Evolutionary conservation across 768 basidiomycete species (phyloP).

Genomic region (Nevesoporus exiguus): DNA sequence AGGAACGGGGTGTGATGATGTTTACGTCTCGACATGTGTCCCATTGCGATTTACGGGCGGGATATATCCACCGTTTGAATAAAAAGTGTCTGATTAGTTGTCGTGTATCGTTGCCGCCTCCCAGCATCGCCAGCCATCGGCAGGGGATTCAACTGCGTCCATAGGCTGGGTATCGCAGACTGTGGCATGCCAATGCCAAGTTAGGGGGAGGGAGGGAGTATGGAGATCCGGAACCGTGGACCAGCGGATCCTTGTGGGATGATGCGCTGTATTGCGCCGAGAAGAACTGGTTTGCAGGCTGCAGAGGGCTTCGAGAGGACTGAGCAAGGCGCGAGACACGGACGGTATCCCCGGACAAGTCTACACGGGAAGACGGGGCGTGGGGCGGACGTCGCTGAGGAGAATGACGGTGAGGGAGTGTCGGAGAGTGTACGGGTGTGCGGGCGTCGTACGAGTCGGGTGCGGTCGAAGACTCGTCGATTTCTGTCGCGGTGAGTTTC

Average conservation of each 20-base stretch:
- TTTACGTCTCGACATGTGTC: constrained; percentile 13
- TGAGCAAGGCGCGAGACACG: constrained; percentile 31
- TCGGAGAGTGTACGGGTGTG: constrained; percentile 10
- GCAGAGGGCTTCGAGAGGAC: constrained; percentile 22
- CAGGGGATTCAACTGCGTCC: constrained; percentile 5
- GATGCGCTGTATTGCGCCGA: constrained; percentile 1
- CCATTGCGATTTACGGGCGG: constrained; percentile 13
- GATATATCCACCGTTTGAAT: constrained; percentile 16
- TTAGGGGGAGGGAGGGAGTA: constrained; percentile 7
- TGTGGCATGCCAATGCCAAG: constrained; percentile 12
- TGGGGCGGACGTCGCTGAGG: constrained; percentile 17
- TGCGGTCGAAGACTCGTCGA: constrained; percentile 12
- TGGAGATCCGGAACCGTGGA: constrained; percentile 3
- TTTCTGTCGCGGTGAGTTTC: constrained; percentile 20
- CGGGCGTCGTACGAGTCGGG: constrained; percentile 8
- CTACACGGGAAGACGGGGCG: constrained; percentile 36
- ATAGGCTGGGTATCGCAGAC: constrained; percentile 9
- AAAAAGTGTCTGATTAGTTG: constrained; percentile 15
- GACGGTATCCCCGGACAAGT: constrained; percentile 39
- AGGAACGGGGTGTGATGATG: not conserved
- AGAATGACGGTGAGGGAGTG: not conserved
- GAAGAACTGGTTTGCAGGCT: constrained; percentile 27
- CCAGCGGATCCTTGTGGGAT: constrained; percentile 12
- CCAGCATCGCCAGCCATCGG: not conserved
- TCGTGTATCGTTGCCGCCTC: constrained; percentile 5